phyloP scores from a whole-genome alignment of 2,329 filamentous ascomycete genomes.

The Aspergillus unguis region DNA sequence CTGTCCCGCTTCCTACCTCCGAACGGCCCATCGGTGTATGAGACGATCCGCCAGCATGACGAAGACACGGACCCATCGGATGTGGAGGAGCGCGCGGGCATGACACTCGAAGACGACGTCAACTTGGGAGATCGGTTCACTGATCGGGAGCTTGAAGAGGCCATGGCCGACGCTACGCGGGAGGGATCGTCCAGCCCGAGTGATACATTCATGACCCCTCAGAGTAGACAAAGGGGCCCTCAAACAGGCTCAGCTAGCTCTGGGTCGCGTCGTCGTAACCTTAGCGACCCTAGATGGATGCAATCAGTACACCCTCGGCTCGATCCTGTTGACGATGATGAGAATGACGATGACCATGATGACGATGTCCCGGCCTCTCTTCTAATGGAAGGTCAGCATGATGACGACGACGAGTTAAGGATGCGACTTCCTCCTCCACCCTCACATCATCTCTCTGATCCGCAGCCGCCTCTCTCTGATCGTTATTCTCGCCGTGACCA shows the following conservation, averaged over 20 bases:
- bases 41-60: slow-evolving; percentile 47
- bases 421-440: slow-evolving; percentile 40
- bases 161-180: slow-evolving; percentile 51
- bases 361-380: slow-evolving; percentile 64
- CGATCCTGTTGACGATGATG: slow-evolving; percentile 55
- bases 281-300: slow-evolving; percentile 32
- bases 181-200: slow-evolving; percentile 49
- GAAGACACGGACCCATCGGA: slow-evolving; percentile 46
- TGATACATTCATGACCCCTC: slow-evolving; percentile 36
- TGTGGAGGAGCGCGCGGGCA: slow-evolving; percentile 45
- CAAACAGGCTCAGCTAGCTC: slow-evolving; percentile 16
- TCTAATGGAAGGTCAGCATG: slow-evolving; percentile 53
- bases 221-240: slow-evolving; percentile 23
- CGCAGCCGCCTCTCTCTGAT: slow-evolving; percentile 31
- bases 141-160: slow-evolving; percentile 56
- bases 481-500: slow-evolving; percentile 43
- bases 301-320: slow-evolving; percentile 29
- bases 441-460: slow-evolving; percentile 24
- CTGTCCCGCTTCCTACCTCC: slow-evolving; percentile 47
- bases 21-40: slow-evolving; percentile 48
- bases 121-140: slow-evolving; percentile 50
- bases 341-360: slow-evolving; percentile 48
- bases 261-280: slow-evolving; percentile 25
- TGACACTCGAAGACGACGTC: slow-evolving; percentile 50
- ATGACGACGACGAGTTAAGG: slow-evolving; percentile 35